These are phyloP conservation scores for Mucor plumbeus DNA, from an alignment of 371 early-diverging fungal genomes.

Conservation along the genomic window DNA sequence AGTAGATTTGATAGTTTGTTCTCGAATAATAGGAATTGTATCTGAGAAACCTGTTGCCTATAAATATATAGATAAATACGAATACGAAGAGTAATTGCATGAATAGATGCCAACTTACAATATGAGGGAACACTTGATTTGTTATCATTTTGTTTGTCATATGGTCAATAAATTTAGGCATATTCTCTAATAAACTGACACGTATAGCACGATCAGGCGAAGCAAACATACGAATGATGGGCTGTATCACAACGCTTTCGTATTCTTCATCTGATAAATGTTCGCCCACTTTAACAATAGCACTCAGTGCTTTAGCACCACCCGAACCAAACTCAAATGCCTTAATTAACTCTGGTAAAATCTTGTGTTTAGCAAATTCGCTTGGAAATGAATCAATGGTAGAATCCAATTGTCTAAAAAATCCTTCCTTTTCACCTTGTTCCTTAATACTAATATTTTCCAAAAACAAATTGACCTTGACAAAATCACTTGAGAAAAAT, in stretches of 20 bases:
- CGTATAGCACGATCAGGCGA: constrained; percentile 90
- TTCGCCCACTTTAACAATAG: constrained; percentile 86
- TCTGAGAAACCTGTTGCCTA: constrained; percentile 90
- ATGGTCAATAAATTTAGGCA: constrained; percentile 74
- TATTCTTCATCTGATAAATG: constrained; percentile 77
- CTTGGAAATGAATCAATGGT: constrained; percentile 76
- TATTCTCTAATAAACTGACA: constrained; percentile 81
- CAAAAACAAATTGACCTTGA: constrained; percentile 78
- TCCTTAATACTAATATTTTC: constrained; percentile 92
- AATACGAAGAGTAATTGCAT: background rate
- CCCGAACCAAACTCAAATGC: constrained; percentile 93
- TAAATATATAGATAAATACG: background rate
- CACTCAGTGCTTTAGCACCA: constrained; percentile 82
- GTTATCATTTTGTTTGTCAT: constrained; percentile 72
- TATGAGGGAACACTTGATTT: constrained; percentile 87
- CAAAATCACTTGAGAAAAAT: constrained; percentile 80
- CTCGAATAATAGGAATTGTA: constrained; percentile 88
- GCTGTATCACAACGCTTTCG: constrained; percentile 67
- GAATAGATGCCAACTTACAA: constrained; percentile 55
- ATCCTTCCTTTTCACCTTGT: constrained; percentile 76
- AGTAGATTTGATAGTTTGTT: constrained; percentile 88
- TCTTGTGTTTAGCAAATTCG: constrained; percentile 86
- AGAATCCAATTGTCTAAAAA: constrained; percentile 68
- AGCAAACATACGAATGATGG: constrained; percentile 85
- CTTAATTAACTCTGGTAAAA: constrained; percentile 88